Evolutionary conservation across 2,329 filamentous ascomycete species (phyloP).

Genomic region (Cladosporium sp.): DNA sequence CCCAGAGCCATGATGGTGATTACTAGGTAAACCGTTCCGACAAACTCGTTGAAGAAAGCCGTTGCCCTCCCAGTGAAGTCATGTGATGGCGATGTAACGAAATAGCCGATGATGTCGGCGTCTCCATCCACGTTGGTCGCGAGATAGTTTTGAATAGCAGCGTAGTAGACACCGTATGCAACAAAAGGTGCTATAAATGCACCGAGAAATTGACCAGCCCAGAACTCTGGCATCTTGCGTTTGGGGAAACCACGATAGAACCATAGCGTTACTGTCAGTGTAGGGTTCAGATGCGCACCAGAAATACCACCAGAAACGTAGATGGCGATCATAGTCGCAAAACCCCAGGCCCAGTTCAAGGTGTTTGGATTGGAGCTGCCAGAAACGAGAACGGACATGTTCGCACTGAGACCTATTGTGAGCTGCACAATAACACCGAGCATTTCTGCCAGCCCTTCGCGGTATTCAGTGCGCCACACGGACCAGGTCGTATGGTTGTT

Average conservation of each 20-base stretch:
- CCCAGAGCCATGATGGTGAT: constrained; percentile 38
- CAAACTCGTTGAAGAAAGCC: constrained; percentile 49
- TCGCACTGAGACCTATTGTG: constrained; percentile 47
- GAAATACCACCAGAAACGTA: constrained; percentile 43
- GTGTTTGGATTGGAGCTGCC: constrained; percentile 38
- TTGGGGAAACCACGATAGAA: constrained; percentile 51
- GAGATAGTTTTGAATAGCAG: constrained; percentile 33
- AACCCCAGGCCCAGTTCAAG: constrained; percentile 45
- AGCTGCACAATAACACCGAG: constrained; percentile 40
- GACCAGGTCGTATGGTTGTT: constrained; percentile 46
- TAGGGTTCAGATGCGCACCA: constrained; percentile 48
- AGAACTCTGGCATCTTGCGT: constrained; percentile 48
- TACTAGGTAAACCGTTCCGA: constrained; percentile 40
- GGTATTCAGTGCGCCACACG: constrained; percentile 46
- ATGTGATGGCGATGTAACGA: constrained; percentile 44
- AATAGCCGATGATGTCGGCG: constrained; percentile 36
- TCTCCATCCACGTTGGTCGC: constrained; percentile 11
- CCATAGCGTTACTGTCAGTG: constrained; percentile 39
- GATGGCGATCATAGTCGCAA: constrained; percentile 49
- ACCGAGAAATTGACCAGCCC: constrained; percentile 50
- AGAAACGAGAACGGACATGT: constrained; percentile 36
- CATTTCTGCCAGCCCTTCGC: constrained; percentile 52
- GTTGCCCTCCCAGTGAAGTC: constrained; percentile 40
- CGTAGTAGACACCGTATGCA: constrained; percentile 42
- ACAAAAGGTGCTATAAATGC: constrained; percentile 49